Evolutionary conservation across 2,329 filamentous ascomycete genomes (phyloP).

Genomic region (Colletotrichum tropicicola): DNA sequence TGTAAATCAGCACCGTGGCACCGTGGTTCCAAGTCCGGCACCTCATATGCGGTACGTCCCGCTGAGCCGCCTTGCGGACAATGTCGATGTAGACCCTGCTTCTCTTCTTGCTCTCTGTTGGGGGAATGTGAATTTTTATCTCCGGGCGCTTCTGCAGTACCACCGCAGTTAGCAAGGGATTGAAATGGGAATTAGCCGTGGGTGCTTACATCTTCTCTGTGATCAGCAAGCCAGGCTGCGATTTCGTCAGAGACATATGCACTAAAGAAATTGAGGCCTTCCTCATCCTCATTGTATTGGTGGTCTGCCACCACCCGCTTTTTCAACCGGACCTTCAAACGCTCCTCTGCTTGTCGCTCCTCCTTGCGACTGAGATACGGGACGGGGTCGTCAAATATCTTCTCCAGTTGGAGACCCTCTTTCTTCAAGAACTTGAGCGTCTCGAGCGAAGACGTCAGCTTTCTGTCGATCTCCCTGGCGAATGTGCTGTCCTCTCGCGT

Average conservation of each 20-base stretch:
- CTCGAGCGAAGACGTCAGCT: conserved; percentile 37
- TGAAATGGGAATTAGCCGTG: background rate
- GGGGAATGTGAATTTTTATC: background rate
- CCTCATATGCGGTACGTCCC: background rate
- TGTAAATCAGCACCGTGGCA: background rate
- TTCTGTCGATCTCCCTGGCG: conserved; percentile 36
- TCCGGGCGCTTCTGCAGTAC: background rate
- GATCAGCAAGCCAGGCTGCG: background rate
- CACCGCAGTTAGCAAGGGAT: background rate
- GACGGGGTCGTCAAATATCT: conserved; percentile 38
- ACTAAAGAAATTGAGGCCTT: background rate
- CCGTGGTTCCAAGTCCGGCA: conserved; percentile 1
- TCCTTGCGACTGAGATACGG: conserved; percentile 40
- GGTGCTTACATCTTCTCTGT: background rate
- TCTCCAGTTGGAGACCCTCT: conserved; percentile 36
- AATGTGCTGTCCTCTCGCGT: conserved; percentile 25
- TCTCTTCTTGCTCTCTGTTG: background rate
- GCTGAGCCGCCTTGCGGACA: background rate
- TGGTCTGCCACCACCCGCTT: background rate
- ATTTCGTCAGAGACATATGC: background rate
- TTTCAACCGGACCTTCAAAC: background rate
- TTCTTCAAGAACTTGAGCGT: conserved; percentile 40
- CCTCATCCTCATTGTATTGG: background rate
- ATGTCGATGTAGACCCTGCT: conserved; percentile 5
- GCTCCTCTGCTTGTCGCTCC: background rate